Percentiles rank a stretch among this genome's conserved stretches.
Conservation (phyloP, 192 early-diverging fungal species). For the Thamnidium elegans region DNA sequence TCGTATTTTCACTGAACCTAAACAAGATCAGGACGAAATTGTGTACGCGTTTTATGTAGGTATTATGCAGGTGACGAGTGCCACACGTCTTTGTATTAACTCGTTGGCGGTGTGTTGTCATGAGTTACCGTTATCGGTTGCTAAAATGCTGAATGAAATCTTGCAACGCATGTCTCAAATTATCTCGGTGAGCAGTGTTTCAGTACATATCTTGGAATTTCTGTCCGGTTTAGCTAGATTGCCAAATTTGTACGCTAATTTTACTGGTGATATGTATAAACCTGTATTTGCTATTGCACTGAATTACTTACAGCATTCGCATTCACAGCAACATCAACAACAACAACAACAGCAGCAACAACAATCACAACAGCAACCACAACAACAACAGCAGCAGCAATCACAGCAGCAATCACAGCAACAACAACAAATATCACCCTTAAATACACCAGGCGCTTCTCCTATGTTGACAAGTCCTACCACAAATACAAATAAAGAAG, state of each 20-base stretch:
- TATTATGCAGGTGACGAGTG: slow-evolving; percentile 61
- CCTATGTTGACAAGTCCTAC: slow-evolving; percentile 8
- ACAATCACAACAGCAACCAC: slow-evolving; percentile 14
- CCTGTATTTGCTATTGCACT: slow-evolving; percentile 89
- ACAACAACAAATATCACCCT: slow-evolving; percentile 8
- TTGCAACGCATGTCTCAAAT: slow-evolving; percentile 78
- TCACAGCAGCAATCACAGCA: slow-evolving; percentile 16
- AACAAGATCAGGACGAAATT: slow-evolving; percentile 65
- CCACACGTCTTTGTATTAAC: slow-evolving; percentile 79
- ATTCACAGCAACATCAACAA: slow-evolving; percentile 31
- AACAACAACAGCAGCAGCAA: background rate
- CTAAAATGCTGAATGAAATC: slow-evolving; percentile 66
- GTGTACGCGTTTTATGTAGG: slow-evolving; percentile 74
- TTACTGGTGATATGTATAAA: slow-evolving; percentile 77
- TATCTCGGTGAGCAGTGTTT: slow-evolving; percentile 72
- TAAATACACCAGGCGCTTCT: slow-evolving; percentile 21
- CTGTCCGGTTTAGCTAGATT: slow-evolving; percentile 81
- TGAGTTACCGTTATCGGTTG: slow-evolving; percentile 77
- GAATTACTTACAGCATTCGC: slow-evolving; percentile 74
- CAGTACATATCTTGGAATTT: slow-evolving; percentile 89
- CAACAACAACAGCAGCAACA: slow-evolving; percentile 12
- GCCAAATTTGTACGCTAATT: slow-evolving; percentile 75
- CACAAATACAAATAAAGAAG: slow-evolving; percentile 18
- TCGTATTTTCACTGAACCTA: slow-evolving; percentile 55
- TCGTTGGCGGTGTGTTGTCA: slow-evolving; percentile 75